Percentiles rank a stretch among this genome's conserved stretches.
Conservation (phyloP, 495 filamentous ascomycete species). For the Penicillium steckii region DNA sequence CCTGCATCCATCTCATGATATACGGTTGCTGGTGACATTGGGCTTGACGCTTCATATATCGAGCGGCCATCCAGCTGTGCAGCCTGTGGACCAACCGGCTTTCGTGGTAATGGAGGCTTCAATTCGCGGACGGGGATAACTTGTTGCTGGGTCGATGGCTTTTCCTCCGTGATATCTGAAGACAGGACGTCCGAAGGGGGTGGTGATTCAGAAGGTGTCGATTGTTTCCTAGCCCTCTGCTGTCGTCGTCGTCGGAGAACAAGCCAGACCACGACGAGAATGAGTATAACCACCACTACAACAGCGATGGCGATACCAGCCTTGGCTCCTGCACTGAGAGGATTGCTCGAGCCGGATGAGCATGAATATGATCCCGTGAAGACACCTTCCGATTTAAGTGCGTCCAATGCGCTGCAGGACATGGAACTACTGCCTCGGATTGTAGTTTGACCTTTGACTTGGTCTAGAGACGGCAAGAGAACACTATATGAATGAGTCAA, state of each 20-base stretch:
- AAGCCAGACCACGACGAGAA: conserved; percentile 25
- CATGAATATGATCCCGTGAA: conserved; percentile 25
- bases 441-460: conserved; percentile 22
- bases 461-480: conserved; percentile 24
- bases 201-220: background rate
- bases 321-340: conserved; percentile 29
- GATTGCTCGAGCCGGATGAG: background rate
- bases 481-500: conserved; percentile 16
- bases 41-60: conserved; percentile 15
- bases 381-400: conserved; percentile 13
- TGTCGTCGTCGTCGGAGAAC: conserved; percentile 18
- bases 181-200: too few relatives aligned
- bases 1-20: conserved; percentile 24
- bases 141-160: background rate
- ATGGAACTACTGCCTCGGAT: conserved; percentile 21
- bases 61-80: conserved; percentile 18
- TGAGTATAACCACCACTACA: conserved; percentile 25
- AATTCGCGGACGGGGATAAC: background rate
- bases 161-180: background rate
- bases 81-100: conserved; percentile 13
- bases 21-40: conserved; percentile 9
- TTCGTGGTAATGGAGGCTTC: conserved; percentile 8
- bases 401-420: conserved; percentile 22
- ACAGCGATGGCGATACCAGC: conserved; percentile 32
- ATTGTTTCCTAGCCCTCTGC: background rate